Base-by-base conservation (phyloP, 2,329 filamentous ascomycete genomes). In the Aspergillus awamori region DNA sequence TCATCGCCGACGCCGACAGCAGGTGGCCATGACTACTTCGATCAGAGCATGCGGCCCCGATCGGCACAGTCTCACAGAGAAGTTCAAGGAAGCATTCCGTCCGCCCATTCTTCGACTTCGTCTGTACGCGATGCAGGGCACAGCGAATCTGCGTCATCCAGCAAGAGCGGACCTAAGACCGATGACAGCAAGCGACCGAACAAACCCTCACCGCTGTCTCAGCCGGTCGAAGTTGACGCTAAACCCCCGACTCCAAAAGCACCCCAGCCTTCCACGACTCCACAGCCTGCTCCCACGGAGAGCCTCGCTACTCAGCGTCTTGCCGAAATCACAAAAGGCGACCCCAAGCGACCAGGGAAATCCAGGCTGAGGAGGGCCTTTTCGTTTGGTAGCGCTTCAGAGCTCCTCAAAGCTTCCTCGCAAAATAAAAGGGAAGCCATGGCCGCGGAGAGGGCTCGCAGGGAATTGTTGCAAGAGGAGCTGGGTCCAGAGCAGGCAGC, bases 371-470 rank as follows among this genome's bases (percentile, higher is more conserved):
- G 95, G 58, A 86, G 95, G 69, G 95, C 95, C 0, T 97, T 99
- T 71, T 99, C 95, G 0, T 99, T 99, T 77, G 93, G 95, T 53
- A 98, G 94, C 74, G 92, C 93, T 45, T 92, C 94, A 8, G 95
- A 99, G 73, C 87, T 99, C 52, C 86, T 90, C 64, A 90, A 90
- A 72, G 90, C 88, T 11, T 88, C 87, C 10, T 87, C 85, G 5
- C 85, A 89, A 67, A 88, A 89, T 52, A 86, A 81, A 57, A 76
- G 73, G 55, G 75, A 77, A 53, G 75, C 74, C 66, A 75, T 77
- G 41, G 83, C 83, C 52, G 77, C 83, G 5, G 72, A 78, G 54
- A 88, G 86, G 70, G 78, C 90, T 60, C 87, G 89, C 59, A 91
- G 89, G 71, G 86, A 89, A 20, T 84, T 85, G 59, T 77, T 81